Percentiles rank a stretch among this genome's conserved stretches.
These are phyloP conservation scores for Cokeromyces recurvatus DNA, from an alignment of 371 early-diverging fungal genomes.

Conservation along the genomic window DNA sequence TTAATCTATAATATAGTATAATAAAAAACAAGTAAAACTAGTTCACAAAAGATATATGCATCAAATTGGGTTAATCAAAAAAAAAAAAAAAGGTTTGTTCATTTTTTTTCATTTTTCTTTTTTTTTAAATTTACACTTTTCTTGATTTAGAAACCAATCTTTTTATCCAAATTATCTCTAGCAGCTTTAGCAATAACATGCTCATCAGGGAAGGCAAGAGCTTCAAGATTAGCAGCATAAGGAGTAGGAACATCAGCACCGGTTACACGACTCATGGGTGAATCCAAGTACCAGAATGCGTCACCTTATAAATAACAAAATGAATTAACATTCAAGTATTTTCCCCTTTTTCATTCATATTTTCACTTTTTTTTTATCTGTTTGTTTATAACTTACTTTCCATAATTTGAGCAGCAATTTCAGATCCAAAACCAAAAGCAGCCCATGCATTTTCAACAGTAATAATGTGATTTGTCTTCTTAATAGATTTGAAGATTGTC, in stretches of 20 bases:
- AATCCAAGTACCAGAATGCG: slow-evolving; percentile 95
- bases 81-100: no score
- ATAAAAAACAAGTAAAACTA: no score
- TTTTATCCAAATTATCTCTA: slow-evolving; percentile 57
- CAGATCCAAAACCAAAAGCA: slow-evolving; percentile 94
- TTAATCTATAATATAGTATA: no score
- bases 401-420: slow-evolving; percentile 96
- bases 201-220: slow-evolving; percentile 83
- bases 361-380: background rate
- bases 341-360: background rate
- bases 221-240: slow-evolving; percentile 96
- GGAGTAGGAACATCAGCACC: slow-evolving; percentile 99
- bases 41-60: no score
- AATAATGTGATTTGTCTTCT: slow-evolving; percentile 97
- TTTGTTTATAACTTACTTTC: slow-evolving; percentile 52
- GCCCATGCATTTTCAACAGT: slow-evolving; percentile 99
- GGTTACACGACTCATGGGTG: slow-evolving; percentile 93
- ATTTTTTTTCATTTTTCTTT: no score
- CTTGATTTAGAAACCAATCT: slow-evolving; percentile 40
- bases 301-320: slow-evolving; percentile 48
- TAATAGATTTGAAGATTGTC: slow-evolving; percentile 89
- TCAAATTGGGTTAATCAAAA: no score
- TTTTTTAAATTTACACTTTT: no score
- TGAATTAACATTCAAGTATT: no score
- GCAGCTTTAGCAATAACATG: slow-evolving; percentile 79